Percentiles rank a stretch among this genome's conserved stretches.
phyloP scores from a whole-genome alignment of 306 rosid genomes.

The Cicer yamashitae region DNA sequence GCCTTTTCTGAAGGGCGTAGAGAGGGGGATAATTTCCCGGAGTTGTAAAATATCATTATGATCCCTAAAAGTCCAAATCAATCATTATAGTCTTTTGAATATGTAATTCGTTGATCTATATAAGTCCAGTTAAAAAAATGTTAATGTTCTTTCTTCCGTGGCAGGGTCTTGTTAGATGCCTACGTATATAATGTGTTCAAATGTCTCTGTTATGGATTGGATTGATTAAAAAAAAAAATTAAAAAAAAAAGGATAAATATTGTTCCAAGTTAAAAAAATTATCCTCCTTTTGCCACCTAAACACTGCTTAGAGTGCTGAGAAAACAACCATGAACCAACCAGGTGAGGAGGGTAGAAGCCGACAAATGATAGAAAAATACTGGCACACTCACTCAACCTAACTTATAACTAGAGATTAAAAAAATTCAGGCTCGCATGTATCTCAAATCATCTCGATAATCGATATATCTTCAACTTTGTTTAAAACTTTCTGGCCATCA shows the following conservation, averaged over 20 bases:
- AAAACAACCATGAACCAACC: background rate
- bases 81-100: background rate
- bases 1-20: background rate
- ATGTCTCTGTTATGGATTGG: constrained; percentile 1
- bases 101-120: background rate
- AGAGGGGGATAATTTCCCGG: background rate
- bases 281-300: background rate
- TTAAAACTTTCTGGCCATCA: no score
- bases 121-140: background rate
- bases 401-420: no score
- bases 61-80: background rate
- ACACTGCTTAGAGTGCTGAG: background rate
- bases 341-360: no score
- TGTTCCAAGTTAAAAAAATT: background rate
- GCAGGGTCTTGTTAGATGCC: background rate
- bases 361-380: no score
- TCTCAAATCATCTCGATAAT: no score
- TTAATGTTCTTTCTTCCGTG: background rate
- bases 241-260: background rate
- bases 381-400: no score
- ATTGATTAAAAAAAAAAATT: background rate
- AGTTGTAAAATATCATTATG: background rate
- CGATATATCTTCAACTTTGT: no score
- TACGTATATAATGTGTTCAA: background rate
- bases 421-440: no score